Conservation (phyloP, 495 filamentous ascomycete genomes). For the Penicillium verhagenii region DNA sequence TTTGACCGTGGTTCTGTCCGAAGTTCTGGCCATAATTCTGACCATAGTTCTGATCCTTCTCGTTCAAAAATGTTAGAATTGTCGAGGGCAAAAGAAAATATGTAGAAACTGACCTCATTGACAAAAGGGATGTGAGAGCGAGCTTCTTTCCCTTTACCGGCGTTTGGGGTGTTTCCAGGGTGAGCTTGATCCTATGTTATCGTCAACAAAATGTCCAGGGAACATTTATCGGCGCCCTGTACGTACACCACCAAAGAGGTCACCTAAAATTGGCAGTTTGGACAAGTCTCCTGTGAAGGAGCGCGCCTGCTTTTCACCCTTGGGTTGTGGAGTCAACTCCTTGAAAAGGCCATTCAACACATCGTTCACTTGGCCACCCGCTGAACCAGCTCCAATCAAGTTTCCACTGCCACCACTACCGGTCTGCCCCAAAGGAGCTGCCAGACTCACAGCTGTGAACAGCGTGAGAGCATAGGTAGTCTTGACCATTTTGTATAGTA, state of each 20-base stretch:
- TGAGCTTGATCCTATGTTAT: conserved; percentile 5
- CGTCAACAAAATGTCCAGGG: not conserved
- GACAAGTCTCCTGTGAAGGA: conserved; percentile 19
- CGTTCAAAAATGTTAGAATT: not conserved
- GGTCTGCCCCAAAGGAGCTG: conserved; percentile 17
- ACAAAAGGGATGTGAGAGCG: not conserved
- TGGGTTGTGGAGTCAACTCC: conserved; percentile 2
- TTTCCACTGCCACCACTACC: conserved; percentile 16
- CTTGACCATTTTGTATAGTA: conserved; percentile 25
- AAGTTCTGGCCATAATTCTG: conserved; percentile 7
- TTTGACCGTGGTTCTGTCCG: conserved; percentile 4
- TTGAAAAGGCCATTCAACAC: conserved; percentile 4
- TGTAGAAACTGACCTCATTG: conserved; percentile 1
- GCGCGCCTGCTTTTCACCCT: not conserved
- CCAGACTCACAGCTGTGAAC: conserved; percentile 25
- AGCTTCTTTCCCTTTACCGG: conserved; percentile 4
- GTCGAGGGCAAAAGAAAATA: too few species aligned
- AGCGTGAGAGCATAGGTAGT: conserved; percentile 25
- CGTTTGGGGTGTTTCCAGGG: not conserved
- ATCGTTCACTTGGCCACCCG: conserved; percentile 11
- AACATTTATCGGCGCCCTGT: not conserved
- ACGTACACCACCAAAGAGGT: conserved; percentile 21
- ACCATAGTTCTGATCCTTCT: conserved; percentile 3
- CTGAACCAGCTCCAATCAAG: conserved; percentile 19
- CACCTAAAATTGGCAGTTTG: conserved; percentile 14